Evolutionary conservation across 1,139 yeast genomes (phyloP).

Genomic region (Geotrichum citri-aurantii): DNA sequence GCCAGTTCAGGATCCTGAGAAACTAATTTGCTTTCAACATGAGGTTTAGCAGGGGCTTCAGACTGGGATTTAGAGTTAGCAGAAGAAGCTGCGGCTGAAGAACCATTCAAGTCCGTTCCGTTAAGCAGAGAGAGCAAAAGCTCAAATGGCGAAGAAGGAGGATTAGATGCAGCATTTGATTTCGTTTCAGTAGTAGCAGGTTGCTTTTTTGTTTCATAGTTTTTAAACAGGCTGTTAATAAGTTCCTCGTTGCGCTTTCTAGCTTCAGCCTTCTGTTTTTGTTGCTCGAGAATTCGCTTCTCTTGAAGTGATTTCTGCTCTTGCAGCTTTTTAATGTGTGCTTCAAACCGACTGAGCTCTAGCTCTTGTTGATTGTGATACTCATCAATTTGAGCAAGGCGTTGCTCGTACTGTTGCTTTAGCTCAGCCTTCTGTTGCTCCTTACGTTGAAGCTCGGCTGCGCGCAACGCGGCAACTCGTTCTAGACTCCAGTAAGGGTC

Average conservation of each 20-base stretch:
- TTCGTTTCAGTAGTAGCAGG: not conserved
- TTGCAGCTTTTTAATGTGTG: slow-evolving; percentile 1
- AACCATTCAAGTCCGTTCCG: not conserved
- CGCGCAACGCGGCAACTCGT: slow-evolving; percentile 1
- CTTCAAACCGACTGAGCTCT: slow-evolving; percentile 1
- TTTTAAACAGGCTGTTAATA: not conserved
- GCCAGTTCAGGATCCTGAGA: not conserved
- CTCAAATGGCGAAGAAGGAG: slow-evolving; percentile 1
- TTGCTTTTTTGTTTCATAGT: not conserved
- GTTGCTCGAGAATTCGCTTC: not conserved
- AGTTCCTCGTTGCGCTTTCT: slow-evolving; percentile 1
- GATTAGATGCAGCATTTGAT: not conserved
- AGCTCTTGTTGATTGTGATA: not conserved
- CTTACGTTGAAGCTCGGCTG: slow-evolving; percentile 3
- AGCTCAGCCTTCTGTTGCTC: slow-evolving; percentile 5
- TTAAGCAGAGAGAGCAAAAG: slow-evolving; percentile 2
- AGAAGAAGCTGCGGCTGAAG: not conserved
- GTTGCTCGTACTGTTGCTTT: slow-evolving; percentile 4
- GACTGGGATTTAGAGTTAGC: not conserved
- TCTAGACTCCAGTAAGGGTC: not conserved
- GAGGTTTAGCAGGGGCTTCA: not conserved
- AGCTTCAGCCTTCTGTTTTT: slow-evolving; percentile 2
- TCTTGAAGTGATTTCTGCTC: not conserved
- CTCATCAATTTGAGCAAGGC: slow-evolving; percentile 6
- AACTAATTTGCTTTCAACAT: not conserved